Evolutionary conservation across 805 yeast genomes (phyloP).

Genomic region (Kockiozyma suomiensis): DNA sequence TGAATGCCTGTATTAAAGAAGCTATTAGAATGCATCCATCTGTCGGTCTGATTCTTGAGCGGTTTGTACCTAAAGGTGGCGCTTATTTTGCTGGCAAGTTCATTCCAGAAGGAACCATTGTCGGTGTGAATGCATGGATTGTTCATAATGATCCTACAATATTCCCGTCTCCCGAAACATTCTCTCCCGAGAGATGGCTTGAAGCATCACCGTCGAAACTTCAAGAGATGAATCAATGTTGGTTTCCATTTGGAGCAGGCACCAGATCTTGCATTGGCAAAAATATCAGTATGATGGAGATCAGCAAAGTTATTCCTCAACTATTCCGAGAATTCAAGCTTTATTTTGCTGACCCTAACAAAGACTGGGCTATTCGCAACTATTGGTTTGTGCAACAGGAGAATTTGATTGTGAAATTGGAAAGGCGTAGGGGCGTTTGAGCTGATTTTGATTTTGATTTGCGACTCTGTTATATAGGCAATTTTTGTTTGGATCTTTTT

Average conservation of each 20-base stretch:
- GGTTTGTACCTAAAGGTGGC: background rate
- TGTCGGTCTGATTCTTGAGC: background rate
- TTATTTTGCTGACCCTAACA: background rate
- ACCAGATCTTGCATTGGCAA: constrained; percentile 72
- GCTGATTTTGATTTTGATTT: too few species aligned
- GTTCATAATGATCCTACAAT: constrained; percentile 56
- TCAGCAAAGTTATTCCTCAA: constrained; percentile 2
- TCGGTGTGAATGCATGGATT: constrained; percentile 69
- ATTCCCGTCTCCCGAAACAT: constrained; percentile 56
- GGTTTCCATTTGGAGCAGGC: constrained; percentile 75
- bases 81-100: constrained; percentile 24
- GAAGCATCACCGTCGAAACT: constrained; percentile 38
- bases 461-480: too few species aligned
- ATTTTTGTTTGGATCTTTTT: too few species aligned
- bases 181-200: constrained; percentile 67
- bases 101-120: constrained; percentile 57
- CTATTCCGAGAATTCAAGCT: background rate
- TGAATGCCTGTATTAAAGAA: constrained; percentile 1
- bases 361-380: background rate
- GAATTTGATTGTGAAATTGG: background rate
- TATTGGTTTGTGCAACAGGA: constrained; percentile 1
- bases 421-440: background rate
- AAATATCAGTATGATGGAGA: constrained; percentile 5
- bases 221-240: constrained; percentile 52
- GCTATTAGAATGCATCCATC: background rate